Percentiles rank a stretch among this genome's conserved stretches.
Evolutionary conservation across 192 early-diverging fungal species (phyloP).

Genomic region (Coemansia sp.): DNA sequence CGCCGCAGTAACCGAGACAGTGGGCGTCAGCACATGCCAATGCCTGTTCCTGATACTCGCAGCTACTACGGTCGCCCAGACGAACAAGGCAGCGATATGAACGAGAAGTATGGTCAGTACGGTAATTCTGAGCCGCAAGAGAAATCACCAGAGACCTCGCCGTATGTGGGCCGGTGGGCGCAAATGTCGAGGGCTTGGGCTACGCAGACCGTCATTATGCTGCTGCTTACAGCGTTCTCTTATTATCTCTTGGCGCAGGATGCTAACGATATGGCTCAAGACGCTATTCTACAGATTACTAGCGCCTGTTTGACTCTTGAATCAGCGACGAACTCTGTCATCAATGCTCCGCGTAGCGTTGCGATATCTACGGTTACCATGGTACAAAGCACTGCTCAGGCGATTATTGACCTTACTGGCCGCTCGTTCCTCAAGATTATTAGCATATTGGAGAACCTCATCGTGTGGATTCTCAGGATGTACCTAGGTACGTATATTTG

Average conservation of each 20-base stretch:
- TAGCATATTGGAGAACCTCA: constrained; percentile 27
- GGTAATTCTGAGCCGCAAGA: background rate
- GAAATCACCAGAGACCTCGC: constrained; percentile 3
- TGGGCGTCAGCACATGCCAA: constrained; percentile 17
- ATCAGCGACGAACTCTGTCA: constrained; percentile 17
- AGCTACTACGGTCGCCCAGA: background rate
- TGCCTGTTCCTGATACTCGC: background rate
- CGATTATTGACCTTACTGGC: constrained; percentile 14
- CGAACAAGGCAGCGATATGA: background rate
- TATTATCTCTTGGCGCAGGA: constrained; percentile 23
- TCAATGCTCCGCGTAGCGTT: constrained; percentile 32
- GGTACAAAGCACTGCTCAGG: constrained; percentile 14
- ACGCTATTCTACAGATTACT: background rate
- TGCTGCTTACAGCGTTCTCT: constrained; percentile 32
- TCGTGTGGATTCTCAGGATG: constrained; percentile 39
- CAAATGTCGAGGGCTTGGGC: constrained; percentile 41
- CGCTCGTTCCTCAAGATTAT: constrained; percentile 26
- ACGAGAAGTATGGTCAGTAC: background rate
- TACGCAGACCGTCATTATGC: constrained; percentile 37
- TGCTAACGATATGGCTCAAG: constrained; percentile 15
- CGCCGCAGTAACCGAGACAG: background rate
- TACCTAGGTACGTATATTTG: constrained; percentile 51
- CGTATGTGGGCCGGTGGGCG: constrained; percentile 46
- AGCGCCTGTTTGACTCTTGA: constrained; percentile 24
- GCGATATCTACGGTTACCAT: constrained; percentile 28